A percentile compares a stretch with the other conserved stretches of the same genome.
These are phyloP conservation scores for Picochlorum costavermella DNA, from an alignment of 139 green algal genomes.

Conservation along the genomic window DNA sequence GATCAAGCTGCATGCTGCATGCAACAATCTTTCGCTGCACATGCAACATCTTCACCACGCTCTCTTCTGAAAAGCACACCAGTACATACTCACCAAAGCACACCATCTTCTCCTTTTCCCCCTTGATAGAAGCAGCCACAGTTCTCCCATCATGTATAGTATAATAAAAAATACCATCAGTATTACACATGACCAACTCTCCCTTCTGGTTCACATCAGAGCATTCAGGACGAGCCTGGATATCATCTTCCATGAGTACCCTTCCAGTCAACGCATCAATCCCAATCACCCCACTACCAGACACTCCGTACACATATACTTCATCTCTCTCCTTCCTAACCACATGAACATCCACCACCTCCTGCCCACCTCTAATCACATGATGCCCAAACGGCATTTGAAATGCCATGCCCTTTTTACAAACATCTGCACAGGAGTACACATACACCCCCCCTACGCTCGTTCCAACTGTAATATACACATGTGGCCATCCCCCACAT, in stretches of 20 bases:
- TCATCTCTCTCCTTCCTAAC: background rate
- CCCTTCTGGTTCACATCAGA: conserved; percentile 16
- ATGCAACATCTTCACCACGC: conserved; percentile 10
- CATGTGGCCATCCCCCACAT: conserved; percentile 13
- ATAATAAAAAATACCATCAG: conserved; percentile 76
- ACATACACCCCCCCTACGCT: conserved; percentile 12
- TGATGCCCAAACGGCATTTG: background rate
- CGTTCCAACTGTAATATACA: conserved; percentile 17
- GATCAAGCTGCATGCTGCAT: conserved; percentile 8
- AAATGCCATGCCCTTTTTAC: conserved; percentile 15
- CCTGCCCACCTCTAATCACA: background rate
- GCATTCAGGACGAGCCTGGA: conserved; percentile 14
- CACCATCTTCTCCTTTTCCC: conserved; percentile 44
- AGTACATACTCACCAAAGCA: conserved; percentile 50
- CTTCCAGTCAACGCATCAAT: conserved; percentile 17
- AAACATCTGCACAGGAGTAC: conserved; percentile 12
- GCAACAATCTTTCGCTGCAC: background rate
- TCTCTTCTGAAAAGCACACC: conserved; percentile 24
- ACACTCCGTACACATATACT: conserved; percentile 54
- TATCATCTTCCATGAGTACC: conserved; percentile 42
- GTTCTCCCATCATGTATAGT: conserved; percentile 22
- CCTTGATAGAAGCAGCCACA: conserved; percentile 6
- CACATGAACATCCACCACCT: conserved; percentile 1
- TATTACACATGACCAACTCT: conserved; percentile 42
- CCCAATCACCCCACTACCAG: conserved; percentile 11